Percentiles rank a stretch among this genome's conserved stretches.
These are phyloP conservation scores for Sporisorium exsertum DNA, from an alignment of 1,284 basidiomycete species.

Conservation along the genomic window DNA sequence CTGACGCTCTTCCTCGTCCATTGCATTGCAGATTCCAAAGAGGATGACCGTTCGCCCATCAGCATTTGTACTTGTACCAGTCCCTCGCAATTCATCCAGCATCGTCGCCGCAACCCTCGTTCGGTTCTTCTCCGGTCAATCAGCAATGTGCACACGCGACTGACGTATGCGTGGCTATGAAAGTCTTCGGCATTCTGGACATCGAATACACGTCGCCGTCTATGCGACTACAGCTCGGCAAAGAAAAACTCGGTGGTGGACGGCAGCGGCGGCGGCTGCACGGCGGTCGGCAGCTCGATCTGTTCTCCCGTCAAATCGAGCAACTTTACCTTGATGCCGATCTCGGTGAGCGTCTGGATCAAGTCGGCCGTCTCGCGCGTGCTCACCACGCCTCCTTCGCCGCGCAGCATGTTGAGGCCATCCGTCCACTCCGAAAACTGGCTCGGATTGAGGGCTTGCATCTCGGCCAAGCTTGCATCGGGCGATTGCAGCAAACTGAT, in stretches of 20 bases:
- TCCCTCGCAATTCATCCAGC: constrained; percentile 7
- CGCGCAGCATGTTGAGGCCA: constrained; percentile 80
- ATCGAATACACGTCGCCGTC: too few relatives aligned
- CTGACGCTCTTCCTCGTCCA: background rate
- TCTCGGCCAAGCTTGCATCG: constrained; percentile 77
- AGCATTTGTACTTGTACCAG: constrained; percentile 39
- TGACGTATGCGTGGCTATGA: too few relatives aligned
- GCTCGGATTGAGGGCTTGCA: constrained; percentile 84
- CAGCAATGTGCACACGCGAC: background rate
- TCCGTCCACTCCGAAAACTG: constrained; percentile 96
- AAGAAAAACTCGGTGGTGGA: constrained; percentile 64
- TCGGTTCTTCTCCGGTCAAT: background rate
- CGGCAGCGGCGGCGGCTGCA: constrained; percentile 54
- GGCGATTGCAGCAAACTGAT: constrained; percentile 58
- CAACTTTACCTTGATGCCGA: constrained; percentile 92
- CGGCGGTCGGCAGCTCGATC: constrained; percentile 52
- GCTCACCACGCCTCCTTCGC: constrained; percentile 58
- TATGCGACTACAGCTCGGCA: constrained; percentile 56
- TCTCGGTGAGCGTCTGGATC: constrained; percentile 78
- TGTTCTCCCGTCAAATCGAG: constrained; percentile 71
- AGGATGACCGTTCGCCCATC: constrained; percentile 7
- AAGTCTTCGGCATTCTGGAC: too few relatives aligned
- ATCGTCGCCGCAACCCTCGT: background rate
- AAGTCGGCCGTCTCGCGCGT: constrained; percentile 63
- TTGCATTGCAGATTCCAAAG: constrained; percentile 31